Evolutionary conservation across 768 basidiomycete species (phyloP), one percentile per base, ranked within the genome.

Genomic region (Jaapia argillacea): DNA sequence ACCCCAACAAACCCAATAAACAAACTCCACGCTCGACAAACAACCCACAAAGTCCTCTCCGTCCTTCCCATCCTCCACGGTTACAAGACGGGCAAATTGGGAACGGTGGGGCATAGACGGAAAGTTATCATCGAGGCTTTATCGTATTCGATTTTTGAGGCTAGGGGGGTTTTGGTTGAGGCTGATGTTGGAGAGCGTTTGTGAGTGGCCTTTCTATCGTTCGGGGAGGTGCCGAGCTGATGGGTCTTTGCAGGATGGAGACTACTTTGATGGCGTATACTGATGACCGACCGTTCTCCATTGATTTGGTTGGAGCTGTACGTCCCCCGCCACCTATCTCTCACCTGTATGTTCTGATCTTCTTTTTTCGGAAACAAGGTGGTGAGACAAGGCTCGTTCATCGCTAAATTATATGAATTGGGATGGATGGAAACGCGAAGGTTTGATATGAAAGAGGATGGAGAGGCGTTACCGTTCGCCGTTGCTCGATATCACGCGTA

Each of bases 401-500:
- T 72, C 12, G 48, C 57, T 41, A 75, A 77, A 53, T 73, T 81
- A 66, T 53, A 66, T 13, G 60, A 69, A 23, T 51, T 80, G 3
- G 64, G 66, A 0, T 81, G 79, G 79, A 67, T 70, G 5, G 53
- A 60, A 28, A 60, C 68, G 0, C 56, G 55, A 4, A 66, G 60
- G 37, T 77, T 79, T 44, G 54, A 59, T 42, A 59, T 61, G 23
- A 47, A 46, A 6, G 56, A 59, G 25, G 63, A 70, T 25, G 66
- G 68, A 46, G 40, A 58, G 4, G 67, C 68, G 4, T 57, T 80
- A 6, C 61, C 69, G 6, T 71, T 75, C 45, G 66, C 69, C 1
- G 58, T 76, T 21, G 66, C 72, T 5, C 62, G 79, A 49, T 81
- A 81, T 52, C 79, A 80, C 48, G 75, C 71, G 73, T 77, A 55